A percentile compares a stretch with the other conserved stretches of the same genome.
phyloP scores from a whole-genome alignment of 2,329 filamentous ascomycete genomes.

The Delphinella strobiligena region DNA sequence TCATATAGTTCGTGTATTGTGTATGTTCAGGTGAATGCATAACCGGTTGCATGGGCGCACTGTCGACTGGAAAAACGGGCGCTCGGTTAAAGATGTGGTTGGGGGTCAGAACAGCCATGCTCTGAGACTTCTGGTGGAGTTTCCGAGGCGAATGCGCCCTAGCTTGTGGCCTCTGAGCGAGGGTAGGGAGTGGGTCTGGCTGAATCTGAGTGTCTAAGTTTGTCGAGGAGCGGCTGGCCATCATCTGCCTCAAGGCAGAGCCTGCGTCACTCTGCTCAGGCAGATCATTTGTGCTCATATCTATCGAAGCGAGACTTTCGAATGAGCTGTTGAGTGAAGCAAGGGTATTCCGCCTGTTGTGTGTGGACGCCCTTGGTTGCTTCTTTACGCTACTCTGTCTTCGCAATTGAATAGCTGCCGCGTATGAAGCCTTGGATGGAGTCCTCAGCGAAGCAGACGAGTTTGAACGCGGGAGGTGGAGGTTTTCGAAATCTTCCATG shows the following conservation, averaged over 20 bases:
- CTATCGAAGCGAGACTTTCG: slow-evolving; percentile 10
- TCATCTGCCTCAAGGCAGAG: slow-evolving; percentile 27
- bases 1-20: slow-evolving; percentile 10
- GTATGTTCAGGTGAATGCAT: slow-evolving; percentile 6
- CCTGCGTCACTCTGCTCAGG: slow-evolving; percentile 20
- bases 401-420: slow-evolving; percentile 21
- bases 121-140: slow-evolving; percentile 9
- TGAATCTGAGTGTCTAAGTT: background rate
- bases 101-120: slow-evolving; percentile 3
- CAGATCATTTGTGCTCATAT: slow-evolving; percentile 8
- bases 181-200: background rate
- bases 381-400: slow-evolving; percentile 19
- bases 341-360: slow-evolving; percentile 11
- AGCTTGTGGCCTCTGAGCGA: background rate
- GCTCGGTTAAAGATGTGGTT: slow-evolving; percentile 6
- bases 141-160: background rate
- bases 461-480: slow-evolving; percentile 20
- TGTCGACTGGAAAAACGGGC: slow-evolving; percentile 5
- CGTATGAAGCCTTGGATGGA: slow-evolving; percentile 22
- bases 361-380: slow-evolving; percentile 6
- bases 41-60: slow-evolving; percentile 1
- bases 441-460: slow-evolving; percentile 19
- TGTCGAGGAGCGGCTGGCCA: slow-evolving; percentile 22
- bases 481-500: slow-evolving; percentile 21
- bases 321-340: slow-evolving; percentile 11